Evolutionary conservation across 257 asterid genomes (phyloP), one percentile per base, ranked within the genome.

Genomic region (Solanum sejunctum): DNA sequence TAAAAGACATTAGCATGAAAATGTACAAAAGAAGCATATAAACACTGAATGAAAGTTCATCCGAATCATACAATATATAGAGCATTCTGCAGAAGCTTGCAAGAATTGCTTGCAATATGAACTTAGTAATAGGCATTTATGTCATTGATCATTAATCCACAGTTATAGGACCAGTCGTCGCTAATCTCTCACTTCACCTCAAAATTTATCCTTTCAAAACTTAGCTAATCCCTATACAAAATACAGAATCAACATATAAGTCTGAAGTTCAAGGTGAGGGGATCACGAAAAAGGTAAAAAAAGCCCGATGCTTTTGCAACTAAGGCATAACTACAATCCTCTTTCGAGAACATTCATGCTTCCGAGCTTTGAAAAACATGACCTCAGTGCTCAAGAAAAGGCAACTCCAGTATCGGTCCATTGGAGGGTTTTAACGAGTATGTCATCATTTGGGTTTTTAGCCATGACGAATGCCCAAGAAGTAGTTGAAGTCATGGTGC

Each of bases 401-500:
- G 72, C 43, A 66, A 32, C n/a, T 72, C 55, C 32, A 43, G 60
- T 45, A 73, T 73, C 15, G 6, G 58, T 43, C 60, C 8, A 12
- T 73, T 73, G 56, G 41, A 21, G 41, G 13, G 81, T 39, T 73
- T 28, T 16, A 49, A 75, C 23, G 60, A 23, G 43, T 21, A 13
- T 49, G 43, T 51, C 82, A 77, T 23, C 63, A 51, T 51, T 13
- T 17, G 51, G 39, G 69, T 10, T 66, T 83, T 61, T 49, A 95
- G 87, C 90, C 93, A 80, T 81, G 91, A 51, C 95, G 89, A 84
- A 84, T 88, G 73, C 98, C 97, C 85, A 88, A 91, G 94, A 96
- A 93, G 91, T 92, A 89, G 92, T 96, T 94, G 90, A 96, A 96
- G 88, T 96, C 98, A 55, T 91, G 98, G 88, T 96, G 99, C 60